A percentile compares a stretch with the other conserved stretches of the same genome.
These are phyloP conservation scores for Corymbia calophylla DNA, from an alignment of 441 rosid species.

Conservation along the genomic window DNA sequence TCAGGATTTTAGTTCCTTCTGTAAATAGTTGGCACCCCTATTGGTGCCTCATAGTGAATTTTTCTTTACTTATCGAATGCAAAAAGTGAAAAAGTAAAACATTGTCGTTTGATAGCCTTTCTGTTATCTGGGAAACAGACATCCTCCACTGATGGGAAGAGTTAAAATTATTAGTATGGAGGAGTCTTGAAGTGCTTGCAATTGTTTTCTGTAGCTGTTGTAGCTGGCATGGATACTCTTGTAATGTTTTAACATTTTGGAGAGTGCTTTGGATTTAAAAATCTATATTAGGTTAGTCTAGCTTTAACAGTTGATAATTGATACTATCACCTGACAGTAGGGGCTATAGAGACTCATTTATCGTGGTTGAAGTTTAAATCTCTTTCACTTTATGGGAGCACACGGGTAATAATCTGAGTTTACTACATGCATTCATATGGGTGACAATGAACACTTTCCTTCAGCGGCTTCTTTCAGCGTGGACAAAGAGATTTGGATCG, in stretches of 20 bases:
- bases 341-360: background rate
- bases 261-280: background rate
- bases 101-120: background rate
- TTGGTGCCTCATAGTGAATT: background rate
- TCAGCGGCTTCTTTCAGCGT: constrained; percentile 53
- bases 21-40: background rate
- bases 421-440: background rate
- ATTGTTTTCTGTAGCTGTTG: background rate
- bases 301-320: background rate
- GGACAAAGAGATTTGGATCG: constrained; percentile 75
- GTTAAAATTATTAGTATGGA: background rate
- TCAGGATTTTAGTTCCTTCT: background rate
- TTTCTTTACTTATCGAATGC: background rate
- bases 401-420: background rate
- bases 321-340: background rate
- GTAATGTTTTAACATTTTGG: background rate
- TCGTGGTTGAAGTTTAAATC: background rate
- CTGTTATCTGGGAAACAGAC: background rate
- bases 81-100: background rate
- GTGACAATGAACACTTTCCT: constrained; percentile 1
- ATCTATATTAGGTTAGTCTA: background rate
- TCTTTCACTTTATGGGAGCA: background rate
- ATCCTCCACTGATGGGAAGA: background rate
- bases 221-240: background rate
- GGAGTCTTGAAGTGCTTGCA: background rate